Base-by-base conservation (phyloP, 148 eudicot genomes). In the Limonium bicolor region DNA sequence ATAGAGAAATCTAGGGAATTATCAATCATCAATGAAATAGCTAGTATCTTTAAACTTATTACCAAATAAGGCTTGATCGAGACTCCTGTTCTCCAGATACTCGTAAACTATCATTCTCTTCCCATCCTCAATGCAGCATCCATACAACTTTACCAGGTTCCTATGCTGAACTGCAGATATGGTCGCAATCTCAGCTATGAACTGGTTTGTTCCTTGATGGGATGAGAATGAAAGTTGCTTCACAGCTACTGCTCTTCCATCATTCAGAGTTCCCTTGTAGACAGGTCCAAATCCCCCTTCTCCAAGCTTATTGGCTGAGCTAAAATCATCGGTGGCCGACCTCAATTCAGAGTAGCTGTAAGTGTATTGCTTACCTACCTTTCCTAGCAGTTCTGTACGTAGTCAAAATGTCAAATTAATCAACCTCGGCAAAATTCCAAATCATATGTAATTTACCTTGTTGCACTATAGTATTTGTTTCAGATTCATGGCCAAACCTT, bases 41-140 rank as follows among this genome's bases (percentile, higher is more conserved):
- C n/a, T n/a, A n/a, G n/a, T n/a, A n/a, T n/a, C n/a, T n/a, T 27
- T 20, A 17, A 7, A 25, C 18, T 2, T 16, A 38, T 23, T 66
- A 81, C 96, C 86, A 52, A 87, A 87, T 50, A 87, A 61, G 22
- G 73, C 78, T 71, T 82, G 74, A 69, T 87, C 96, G 26, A 87
- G 88, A 68, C 88, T 78, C 72, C 62, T 78, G 67, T 87, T 87
- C 54, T 73, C 86, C 32, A 73, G 69, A 67, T 73, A 87, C 65
- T 87, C 96, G 13, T 87, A 87, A 20, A 82, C 96, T 48, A 87
- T 80, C 51, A 87, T 53, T 16, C 77, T 67, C 31, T 73, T 76
- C 15, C 64, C 73, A 48, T 88, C 90, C 27, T 87, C 94, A 36
- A 87, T 69, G 76, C 96, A 82, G 57, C 94, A 87, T 57, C 94